Evolutionary conservation across 1,284 basidiomycete species (phyloP), one percentile per base, ranked within the genome.

Genomic region (Paramarasmius palmivorus): DNA sequence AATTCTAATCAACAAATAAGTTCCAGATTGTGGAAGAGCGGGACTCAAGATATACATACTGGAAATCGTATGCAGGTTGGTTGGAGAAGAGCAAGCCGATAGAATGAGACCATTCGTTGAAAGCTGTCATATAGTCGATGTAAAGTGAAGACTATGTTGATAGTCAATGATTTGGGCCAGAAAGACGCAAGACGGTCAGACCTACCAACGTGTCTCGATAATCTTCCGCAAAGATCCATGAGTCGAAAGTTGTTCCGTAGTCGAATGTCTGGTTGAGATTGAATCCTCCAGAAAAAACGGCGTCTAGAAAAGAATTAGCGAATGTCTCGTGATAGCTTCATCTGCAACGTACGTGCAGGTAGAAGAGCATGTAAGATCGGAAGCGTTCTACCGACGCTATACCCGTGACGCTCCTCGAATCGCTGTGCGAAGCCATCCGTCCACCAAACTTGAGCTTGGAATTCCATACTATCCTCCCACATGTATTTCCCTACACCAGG

Each of bases 381-480:
- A 6, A 61, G 54, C 35, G 57, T 53, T 17, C 52, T 51, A 8
- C 55, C 57, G 10, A 59, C 40, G 35, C 58, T 56, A 37, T 58
- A 61, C 17, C 57, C 57, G 45, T 61, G 59, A 22, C 57, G 54
- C 15, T 58, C 59, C 32, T 37, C 22, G 38, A 61, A 61, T 23
- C 59, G 53, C 47, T 57, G 50, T 3, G 57, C 23, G 12, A 61
- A 52, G 15, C 17, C 35, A 22, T 55, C 55, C 5, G 59, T 61
- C 59, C 59, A 61, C 42, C 58, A 59, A 14, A 61, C 35, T 44
- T 61, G 59, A 7, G 53, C 55, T 29, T 50, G 34, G 26, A 59
- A 61, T 40, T 61, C 59, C 59, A 61, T 58, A 26, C 53, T 56
- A 38, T 61, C 59, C 32, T 61, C 59, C 59, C 59, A 61, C 55